Evolutionary conservation across 2,329 filamentous ascomycete species (phyloP), one percentile per base, ranked within the genome.

Genomic region (Chaetomiaceae sp.): DNA sequence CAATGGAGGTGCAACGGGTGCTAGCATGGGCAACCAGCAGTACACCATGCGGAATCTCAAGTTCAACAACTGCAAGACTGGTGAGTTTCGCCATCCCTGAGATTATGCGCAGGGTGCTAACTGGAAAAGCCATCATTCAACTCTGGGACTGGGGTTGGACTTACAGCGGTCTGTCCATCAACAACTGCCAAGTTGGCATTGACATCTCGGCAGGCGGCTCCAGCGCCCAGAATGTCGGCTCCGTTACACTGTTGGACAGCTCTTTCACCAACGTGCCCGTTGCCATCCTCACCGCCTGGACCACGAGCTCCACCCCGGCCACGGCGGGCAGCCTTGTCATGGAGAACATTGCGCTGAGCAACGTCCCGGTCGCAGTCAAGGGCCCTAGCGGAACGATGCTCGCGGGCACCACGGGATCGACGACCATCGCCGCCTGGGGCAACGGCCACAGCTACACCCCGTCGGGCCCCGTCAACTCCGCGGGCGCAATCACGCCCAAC

Each of bases 101-200:
- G 3, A 7, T 12, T n/a, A n/a, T n/a, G n/a, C 2, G 17, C 15
- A n/a, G 14, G 17, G 11, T 15, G 11, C 36, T 44, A n/a, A 44
- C 34, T 17, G 38, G 15, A 33, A 23, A 46, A 64, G 83, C 81
- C 44, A 80, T 88, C 48, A 82, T 78, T 64, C 80, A 87, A 69
- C 79, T 85, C 59, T 89, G 87, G 86, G 80, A 87, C 68, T 90
- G 86, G 86, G 80, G 81, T 25, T 90, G 84, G 82, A 84, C 80
- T 6, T 82, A 86, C 69, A 82, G 83, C 62, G 79, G 77, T 3
- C 64, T 87, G 1, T 71, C 69, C 23, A 81, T 88, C 68, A 78
- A 79, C 66, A 77, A 82, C 65, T 83, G 80, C 61, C 69, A 70
- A 4, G 73, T 81, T 40, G 84, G 82, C 40, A 73, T 88, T 52